Percentiles rank a stretch among this genome's conserved stretches.
Evolutionary conservation across 2,329 filamentous ascomycete species (phyloP).

Genomic region (Trichophyton benhamiae): DNA sequence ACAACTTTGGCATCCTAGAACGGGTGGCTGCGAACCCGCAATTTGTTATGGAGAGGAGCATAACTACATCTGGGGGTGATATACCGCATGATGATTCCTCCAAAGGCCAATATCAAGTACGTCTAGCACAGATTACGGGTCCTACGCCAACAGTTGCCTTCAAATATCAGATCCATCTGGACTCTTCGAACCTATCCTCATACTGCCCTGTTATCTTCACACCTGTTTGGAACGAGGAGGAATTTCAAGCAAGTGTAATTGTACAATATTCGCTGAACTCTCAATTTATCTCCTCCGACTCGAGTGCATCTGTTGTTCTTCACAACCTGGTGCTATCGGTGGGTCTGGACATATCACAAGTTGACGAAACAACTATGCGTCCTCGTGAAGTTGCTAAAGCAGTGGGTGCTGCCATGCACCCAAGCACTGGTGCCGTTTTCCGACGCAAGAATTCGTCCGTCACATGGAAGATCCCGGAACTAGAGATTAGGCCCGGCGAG

Average conservation of each 20-base stretch:
- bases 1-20: constrained; percentile 78
- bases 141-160: constrained; percentile 62
- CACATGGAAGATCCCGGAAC: constrained; percentile 35
- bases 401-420: constrained; percentile 34
- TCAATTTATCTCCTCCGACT: constrained; percentile 39
- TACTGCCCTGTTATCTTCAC: constrained; percentile 63
- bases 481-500: constrained; percentile 41
- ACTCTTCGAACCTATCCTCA: constrained; percentile 42
- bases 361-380: constrained; percentile 36
- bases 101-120: constrained; percentile 68
- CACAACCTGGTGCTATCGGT: constrained; percentile 67
- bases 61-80: background rate
- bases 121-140: constrained; percentile 57
- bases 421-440: constrained; percentile 33
- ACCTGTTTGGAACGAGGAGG: constrained; percentile 70
- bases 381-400: constrained; percentile 31
- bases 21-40: constrained; percentile 88
- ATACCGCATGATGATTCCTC: constrained; percentile 38
- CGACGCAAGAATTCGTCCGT: constrained; percentile 36
- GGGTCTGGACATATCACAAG: constrained; percentile 29
- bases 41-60: constrained; percentile 58
- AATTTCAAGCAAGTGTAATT: constrained; percentile 74
- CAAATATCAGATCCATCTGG: constrained; percentile 76
- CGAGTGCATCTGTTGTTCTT: constrained; percentile 41
- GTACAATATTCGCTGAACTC: constrained; percentile 78